These are phyloP conservation scores for Theileria parva DNA, from an alignment of 169 alveolate species.

Conservation along the genomic window DNA sequence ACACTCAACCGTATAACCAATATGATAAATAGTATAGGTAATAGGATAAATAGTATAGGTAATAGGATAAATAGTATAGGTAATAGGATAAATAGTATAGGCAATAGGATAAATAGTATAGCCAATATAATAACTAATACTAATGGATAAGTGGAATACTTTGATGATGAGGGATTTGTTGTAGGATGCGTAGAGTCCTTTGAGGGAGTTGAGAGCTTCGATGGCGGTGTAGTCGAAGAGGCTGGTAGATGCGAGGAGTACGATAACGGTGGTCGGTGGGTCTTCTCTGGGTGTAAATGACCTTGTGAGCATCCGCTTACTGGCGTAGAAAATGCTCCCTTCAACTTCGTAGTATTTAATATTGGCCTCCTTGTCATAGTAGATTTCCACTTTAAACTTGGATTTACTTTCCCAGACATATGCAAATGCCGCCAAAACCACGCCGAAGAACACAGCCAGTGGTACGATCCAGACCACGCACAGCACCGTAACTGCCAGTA, in stretches of 20 bases:
- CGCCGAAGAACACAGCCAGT: conserved; percentile 76
- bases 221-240: conserved; percentile 83
- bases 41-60: background rate
- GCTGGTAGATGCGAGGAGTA: conserved; percentile 73
- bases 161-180: conserved; percentile 67
- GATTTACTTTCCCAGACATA: conserved; percentile 83
- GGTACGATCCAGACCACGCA: conserved; percentile 76
- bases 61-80: background rate
- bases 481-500: conserved; percentile 74
- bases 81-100: background rate
- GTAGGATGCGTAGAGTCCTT: conserved; percentile 62
- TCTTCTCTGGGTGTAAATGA: conserved; percentile 76
- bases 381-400: conserved; percentile 78
- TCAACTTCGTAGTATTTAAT: conserved; percentile 82
- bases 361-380: conserved; percentile 74
- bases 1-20: too few species aligned
- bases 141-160: conserved; percentile 16
- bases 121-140: background rate
- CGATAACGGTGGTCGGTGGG: conserved; percentile 76
- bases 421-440: conserved; percentile 75
- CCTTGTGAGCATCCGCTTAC: conserved; percentile 77
- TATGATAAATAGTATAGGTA: background rate
- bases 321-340: conserved; percentile 80
- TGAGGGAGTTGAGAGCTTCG: conserved; percentile 78
- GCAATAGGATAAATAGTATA: background rate